Evolutionary conservation across 257 asterid genomes (phyloP).

Genomic region (Eucommia ulmoides): DNA sequence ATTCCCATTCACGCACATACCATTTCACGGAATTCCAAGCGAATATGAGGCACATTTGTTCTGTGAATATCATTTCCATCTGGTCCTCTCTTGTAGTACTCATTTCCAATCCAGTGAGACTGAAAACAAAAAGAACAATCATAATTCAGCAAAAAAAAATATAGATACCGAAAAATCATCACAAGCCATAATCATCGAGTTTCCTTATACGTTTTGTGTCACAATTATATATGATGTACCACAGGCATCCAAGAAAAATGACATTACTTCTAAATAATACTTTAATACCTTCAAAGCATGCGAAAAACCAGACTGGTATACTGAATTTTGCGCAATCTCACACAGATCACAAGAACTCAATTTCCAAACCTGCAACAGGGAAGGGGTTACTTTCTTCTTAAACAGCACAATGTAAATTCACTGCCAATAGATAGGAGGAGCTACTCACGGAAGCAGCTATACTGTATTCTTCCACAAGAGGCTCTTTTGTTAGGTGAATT

Average conservation of each 20-base stretch:
- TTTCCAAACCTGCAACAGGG: constrained; percentile 71
- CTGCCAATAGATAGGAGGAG: background rate
- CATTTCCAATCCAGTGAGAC: background rate
- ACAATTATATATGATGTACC: too few species aligned
- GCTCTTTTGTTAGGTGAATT: constrained; percentile 87
- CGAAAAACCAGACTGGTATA: constrained; percentile 86
- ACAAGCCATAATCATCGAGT: too few species aligned
- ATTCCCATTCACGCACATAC: background rate
- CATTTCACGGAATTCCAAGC: background rate
- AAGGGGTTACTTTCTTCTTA: constrained; percentile 11
- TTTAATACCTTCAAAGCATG: constrained; percentile 81
- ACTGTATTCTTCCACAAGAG: constrained; percentile 95
- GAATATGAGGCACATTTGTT: background rate
- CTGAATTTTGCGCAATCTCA: constrained; percentile 90
- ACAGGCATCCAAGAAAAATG: too few species aligned
- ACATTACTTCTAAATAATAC: too few species aligned
- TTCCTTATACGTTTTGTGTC: too few species aligned
- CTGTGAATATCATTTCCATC: background rate
- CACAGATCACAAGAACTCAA: constrained; percentile 93
- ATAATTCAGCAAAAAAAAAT: too few species aligned
- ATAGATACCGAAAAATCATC: too few species aligned
- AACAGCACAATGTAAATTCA: background rate
- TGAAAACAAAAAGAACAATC: background rate
- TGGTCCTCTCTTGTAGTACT: background rate
- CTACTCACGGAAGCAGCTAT: constrained; percentile 78